Conservation (phyloP, 305 asterid species). For the Ilex paraguariensis region DNA sequence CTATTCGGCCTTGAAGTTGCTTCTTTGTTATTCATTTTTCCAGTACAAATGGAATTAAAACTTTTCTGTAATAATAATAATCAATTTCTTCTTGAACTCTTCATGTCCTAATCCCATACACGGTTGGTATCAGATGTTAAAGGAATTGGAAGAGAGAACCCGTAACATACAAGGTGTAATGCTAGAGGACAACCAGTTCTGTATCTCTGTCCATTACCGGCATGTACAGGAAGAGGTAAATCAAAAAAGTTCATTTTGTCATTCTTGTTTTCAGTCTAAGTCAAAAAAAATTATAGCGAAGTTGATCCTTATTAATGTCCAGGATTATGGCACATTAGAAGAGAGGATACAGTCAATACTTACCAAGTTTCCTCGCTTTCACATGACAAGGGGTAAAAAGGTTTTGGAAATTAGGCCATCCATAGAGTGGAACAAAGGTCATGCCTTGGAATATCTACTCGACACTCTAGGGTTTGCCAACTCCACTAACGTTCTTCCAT, state of each 20-base stretch:
- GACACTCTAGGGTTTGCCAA: conserved; percentile 53
- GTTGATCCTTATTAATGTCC: background rate
- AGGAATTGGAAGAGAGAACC: conserved; percentile 39
- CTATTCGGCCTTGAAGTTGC: background rate
- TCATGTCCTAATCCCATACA: no score
- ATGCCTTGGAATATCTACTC: conserved; percentile 62
- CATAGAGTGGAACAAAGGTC: conserved; percentile 82
- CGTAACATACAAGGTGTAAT: conserved; percentile 49
- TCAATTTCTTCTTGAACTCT: background rate
- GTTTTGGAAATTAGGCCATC: conserved; percentile 82
- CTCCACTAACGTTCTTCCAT: conserved; percentile 45
- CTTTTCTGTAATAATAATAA: background rate
- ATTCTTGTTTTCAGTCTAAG: background rate
- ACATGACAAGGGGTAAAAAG: conserved; percentile 63
- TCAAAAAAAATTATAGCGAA: background rate
- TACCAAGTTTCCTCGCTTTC: conserved; percentile 38
- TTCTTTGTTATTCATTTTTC: no score
- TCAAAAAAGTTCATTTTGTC: background rate
- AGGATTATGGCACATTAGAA: conserved; percentile 58
- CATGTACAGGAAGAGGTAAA: conserved; percentile 61
- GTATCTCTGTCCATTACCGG: conserved; percentile 80
- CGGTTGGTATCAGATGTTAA: conserved; percentile 38
- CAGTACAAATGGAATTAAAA: background rate
- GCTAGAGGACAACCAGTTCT: conserved; percentile 78
- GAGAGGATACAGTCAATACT: conserved; percentile 32